Evolutionary conservation across 495 filamentous ascomycete genomes (phyloP), one percentile per base, ranked within the genome.

Genomic region (Acidomyces sp.): DNA sequence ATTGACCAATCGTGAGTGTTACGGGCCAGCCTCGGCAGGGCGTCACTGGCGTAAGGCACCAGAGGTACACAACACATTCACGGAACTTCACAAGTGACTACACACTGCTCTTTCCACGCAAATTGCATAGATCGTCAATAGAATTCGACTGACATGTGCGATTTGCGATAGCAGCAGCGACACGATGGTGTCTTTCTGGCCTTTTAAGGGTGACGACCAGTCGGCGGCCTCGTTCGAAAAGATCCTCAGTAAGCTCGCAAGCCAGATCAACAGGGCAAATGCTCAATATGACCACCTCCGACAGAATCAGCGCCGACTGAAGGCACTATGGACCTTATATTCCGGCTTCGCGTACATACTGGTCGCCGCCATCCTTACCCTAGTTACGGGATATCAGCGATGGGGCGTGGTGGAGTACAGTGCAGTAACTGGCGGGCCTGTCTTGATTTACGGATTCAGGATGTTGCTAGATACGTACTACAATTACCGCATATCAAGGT

Each of bases 211-310:
- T 61, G 72, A 85, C 44, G 75, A 82, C 52, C 80, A 72, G 57
- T 93, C 87, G 49, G 80, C 88, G 1, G 88, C 87, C 27, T 81
- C 77, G 4, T 97, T 96, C 53, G 90, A 97, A 60, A 93, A 85
- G 63, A 73, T 79, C 0, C 77, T 97, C 29, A 80, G 82, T 12
- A 70, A 74, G 9, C 72, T 97, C 29, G 76, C 86, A 11, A 65
- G 65, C 20, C 93, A 88, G 65, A 93, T 96, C 55, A 67, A 78
- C 12, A 66, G 74, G 33, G 71, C 77, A 22, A 79, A 75, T 46
- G 57, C 75, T 23, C 78, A 70, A 34, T 77, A 94, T 34, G 81
- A 92, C 41, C 59, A 63, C 28, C 65, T 80, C 31, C 80, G 84
- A 15, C 70, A 78, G 54, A 71, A 70, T 25, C 68, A 78, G 11